Base-by-base conservation (phyloP, 2,329 filamentous ascomycete species). In the Colletotrichum karsti region DNA sequence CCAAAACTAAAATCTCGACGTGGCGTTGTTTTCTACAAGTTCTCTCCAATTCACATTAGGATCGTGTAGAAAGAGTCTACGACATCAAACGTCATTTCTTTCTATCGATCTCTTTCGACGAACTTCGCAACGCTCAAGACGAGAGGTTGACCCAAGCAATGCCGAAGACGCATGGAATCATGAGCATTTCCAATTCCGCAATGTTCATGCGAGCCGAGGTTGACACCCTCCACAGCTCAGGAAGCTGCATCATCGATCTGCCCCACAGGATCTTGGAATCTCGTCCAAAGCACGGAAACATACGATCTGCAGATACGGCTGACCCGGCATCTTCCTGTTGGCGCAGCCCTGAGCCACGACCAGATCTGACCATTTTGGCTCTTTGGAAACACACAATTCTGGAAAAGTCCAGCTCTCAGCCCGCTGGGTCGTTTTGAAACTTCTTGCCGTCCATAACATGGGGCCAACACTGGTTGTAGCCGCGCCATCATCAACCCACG, bases 131-230 rank as follows among this genome's bases (percentile, higher is more conserved):
- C 26, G n/a, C n/a, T n/a, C n/a, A n/a, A 26, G 39, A 55, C 39
- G 24, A 54, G 13, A 12, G 33, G 24, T 35, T 2, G n/a, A 10
- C 33, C 26, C 15, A 30, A 8, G 24, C 20, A 33, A 8, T 26
- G 35, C 7, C 37, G 9, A 33, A 12, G 26, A 10, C 33, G 13
- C 15, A 5, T 35, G 35, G 12, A 24, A 33, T 54, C 44, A 35
- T 54, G 15, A 60, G 44, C 57, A 39, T 24, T 41, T 44, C 48
- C 35, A 33, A 13, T 53, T 67, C 42, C 22, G 18, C 3, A 6
- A n/a, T 39, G 37, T 58, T 20, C 44, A 53, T 58, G 51, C 51
- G 64, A 57, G 22, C 51, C 64, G 64, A 63, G 64, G 60, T 33
- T 53, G 42, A 67, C n/a, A 18, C 12, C 18, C 37, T 30, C 13